phyloP scores from a whole-genome alignment of 345 rosid genomes.

The Hibiscus tridactylites region DNA sequence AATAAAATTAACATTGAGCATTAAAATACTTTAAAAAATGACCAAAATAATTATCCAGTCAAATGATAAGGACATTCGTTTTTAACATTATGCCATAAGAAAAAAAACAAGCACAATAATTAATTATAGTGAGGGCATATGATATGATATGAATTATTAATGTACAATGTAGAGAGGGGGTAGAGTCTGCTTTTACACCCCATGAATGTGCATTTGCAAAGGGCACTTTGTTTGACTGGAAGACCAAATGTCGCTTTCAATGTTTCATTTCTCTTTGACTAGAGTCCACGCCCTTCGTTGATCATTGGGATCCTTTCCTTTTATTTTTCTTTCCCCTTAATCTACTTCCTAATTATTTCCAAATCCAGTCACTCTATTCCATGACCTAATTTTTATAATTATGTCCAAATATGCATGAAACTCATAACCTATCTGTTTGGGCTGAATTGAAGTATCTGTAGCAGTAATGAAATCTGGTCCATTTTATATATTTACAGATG shows the following conservation, averaged over 20 bases:
- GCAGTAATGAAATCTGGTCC: no score
- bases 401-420: no score
- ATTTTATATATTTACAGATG: no score
- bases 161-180: neutral
- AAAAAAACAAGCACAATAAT: conserved; percentile 13
- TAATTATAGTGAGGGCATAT: neutral
- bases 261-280: conserved; percentile 10
- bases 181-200: conserved; percentile 14
- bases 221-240: conserved; percentile 25
- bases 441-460: no score
- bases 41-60: no score
- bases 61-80: no score
- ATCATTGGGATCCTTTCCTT: neutral
- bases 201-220: conserved; percentile 6
- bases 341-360: neutral
- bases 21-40: no score
- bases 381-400: neutral
- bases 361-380: neutral
- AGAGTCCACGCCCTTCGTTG: neutral
- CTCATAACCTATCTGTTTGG: no score
- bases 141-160: conserved; percentile 3
- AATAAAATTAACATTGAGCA: no score
- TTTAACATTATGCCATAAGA: no score
- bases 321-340: neutral
- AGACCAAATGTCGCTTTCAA: conserved; percentile 24